A percentile compares a stretch with the other conserved stretches of the same genome.
Conservation (phyloP, 441 rosid species). For the Syzygium syzygioides region DNA sequence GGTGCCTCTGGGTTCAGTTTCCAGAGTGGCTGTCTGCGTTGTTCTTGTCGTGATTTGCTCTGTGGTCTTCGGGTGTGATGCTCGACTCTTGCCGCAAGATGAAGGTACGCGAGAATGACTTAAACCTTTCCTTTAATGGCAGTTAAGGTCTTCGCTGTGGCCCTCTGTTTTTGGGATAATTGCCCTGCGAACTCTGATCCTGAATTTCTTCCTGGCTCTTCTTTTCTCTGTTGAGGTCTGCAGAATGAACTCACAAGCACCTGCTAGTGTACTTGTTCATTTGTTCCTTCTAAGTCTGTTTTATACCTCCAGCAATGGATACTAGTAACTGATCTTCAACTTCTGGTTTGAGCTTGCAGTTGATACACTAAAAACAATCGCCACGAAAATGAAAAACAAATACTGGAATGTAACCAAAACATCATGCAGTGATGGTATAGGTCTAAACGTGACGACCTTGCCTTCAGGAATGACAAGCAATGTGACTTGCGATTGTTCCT, state of each 20-base stretch:
- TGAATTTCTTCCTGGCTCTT: neutral
- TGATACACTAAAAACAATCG: slow-evolving; percentile 35
- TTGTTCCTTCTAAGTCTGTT: neutral
- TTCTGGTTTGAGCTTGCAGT: slow-evolving; percentile 28
- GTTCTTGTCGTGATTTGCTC: neutral
- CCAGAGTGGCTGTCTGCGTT: neutral
- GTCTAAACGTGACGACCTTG: slow-evolving; percentile 19
- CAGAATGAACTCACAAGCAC: neutral
- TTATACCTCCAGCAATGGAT: neutral
- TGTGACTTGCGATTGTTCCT: slow-evolving; percentile 42
- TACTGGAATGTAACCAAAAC: slow-evolving; percentile 20
- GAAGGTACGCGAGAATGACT: neutral
- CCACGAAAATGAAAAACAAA: slow-evolving; percentile 26
- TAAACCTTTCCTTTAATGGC: neutral
- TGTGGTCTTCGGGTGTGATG: neutral
- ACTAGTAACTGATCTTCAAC: neutral
- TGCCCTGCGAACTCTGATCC: neutral
- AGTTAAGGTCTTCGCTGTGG: neutral
- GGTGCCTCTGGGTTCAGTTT: neutral
- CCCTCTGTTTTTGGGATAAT: neutral
- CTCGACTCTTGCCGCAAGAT: neutral
- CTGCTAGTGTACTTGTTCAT: too few species aligned
- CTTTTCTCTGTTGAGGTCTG: neutral
- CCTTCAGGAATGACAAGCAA: neutral
- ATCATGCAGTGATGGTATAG: slow-evolving; percentile 30